Evolutionary conservation across 2,329 filamentous ascomycete species (phyloP), one percentile per base, ranked within the genome.

Genomic region (Trichoderma brevicompactum): DNA sequence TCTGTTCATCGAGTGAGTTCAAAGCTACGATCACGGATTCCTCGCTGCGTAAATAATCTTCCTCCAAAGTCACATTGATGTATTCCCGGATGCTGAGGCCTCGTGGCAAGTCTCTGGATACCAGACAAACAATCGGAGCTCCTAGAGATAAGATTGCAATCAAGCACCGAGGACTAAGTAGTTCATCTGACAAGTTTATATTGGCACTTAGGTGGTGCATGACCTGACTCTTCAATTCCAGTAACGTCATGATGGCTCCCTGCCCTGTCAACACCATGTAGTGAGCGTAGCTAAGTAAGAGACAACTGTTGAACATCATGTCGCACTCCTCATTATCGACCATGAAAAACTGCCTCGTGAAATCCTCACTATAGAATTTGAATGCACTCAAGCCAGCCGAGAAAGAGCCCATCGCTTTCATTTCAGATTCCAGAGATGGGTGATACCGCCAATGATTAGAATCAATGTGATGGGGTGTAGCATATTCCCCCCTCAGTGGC

Each of bases 191-290:
- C 12, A n/a, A 44, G 15, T 17, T 46, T 40, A 58, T 58, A n/a
- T 58, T 46, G 7, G 41, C 9, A 17, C 40, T 58, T 13, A 58
- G n/a, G n/a, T 44, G 28, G 12, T 32, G 28, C 23, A 58, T 58
- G 36, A 58, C 54, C 7, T 58, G 54, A 8, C 54, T 58, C 41
- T 58, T 58, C 12, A 58, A 44, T 34, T 58, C 54, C 32, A 58
- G 28, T 12, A 58, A 13, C 19, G 12, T 44, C n/a, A 17, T 58
- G 12, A 13, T 58, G 9, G 54, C 46, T 34, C 54, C 54, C 28
- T 19, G n/a, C n/a, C 54, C 54, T 46, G 54, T 58, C 28, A 58
- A 15, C 6, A 40, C 54, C 41, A 58, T 44, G 54, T 46, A 19
- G 19, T 58, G 43, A 58, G 54, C 54, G n/a, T 58, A 58, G 54